Base-by-base conservation (phyloP, 1,139 yeast species). In the Suhomyces coccinellae region DNA sequence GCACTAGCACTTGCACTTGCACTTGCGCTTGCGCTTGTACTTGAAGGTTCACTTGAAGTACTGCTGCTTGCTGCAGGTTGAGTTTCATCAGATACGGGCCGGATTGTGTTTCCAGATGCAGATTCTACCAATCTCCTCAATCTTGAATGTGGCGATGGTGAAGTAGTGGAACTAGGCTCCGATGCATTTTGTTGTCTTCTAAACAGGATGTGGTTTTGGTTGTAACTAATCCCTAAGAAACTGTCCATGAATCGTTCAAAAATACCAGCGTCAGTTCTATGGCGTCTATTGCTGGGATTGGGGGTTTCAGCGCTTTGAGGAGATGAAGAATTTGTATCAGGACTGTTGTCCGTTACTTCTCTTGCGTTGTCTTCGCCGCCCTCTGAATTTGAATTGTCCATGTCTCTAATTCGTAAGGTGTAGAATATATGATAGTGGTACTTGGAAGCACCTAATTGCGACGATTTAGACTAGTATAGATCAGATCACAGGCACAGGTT, bases 201-300 rank as follows among this genome's bases (percentile, higher is more conserved):
- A 2, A 33, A 17, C 11, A 30, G 43, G 16, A 24, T 9, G 4
- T 14, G 4, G 24, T 46, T 33, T 6, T 27, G 40, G 11, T 41
- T 40, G 17, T 34, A 31, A 10, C 49, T 39, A 31, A 51, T 40
- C 4, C 54, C 53, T 31, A 51, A 46, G 32, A 54, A 46, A 33
- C 49, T 51, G 42, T 54, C 57, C 47, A 53, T 53, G 38, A 54
- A 52, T 4, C 57, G 43, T 24, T 52, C 57, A 34, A 54, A 51
- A 4, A 54, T 44, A 7, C 56, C 56, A 15, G 43, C 36, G 26
- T 50, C 53, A 15, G 46, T 33, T 15, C 51, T 33, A 32, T 42
- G 48, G 6, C 41, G 42, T 16, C 45, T 45, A 36, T 38, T 38
- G 11, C 13, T 16, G 11, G 36, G 29, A 27, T 34, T 24, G 13